A percentile compares a stretch with the other conserved stretches of the same genome.
Evolutionary conservation across 2,329 filamentous ascomycete genomes (phyloP).

Genomic region (Fusarium staphyleae): DNA sequence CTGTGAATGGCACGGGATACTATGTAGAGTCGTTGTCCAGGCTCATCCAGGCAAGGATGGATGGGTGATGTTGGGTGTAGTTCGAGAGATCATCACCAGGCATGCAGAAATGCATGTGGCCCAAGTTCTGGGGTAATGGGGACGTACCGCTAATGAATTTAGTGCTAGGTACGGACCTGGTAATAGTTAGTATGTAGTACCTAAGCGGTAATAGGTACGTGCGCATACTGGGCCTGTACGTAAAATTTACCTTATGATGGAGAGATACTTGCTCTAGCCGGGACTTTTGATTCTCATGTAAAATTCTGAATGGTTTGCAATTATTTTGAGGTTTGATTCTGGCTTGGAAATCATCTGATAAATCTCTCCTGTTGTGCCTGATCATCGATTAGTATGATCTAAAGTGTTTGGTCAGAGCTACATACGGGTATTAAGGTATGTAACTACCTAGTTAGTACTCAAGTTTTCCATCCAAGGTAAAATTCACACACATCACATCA

Average conservation of each 20-base stretch:
- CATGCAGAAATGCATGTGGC: conserved; percentile 27
- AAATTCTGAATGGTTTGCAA: no score
- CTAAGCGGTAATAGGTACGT: conserved; percentile 1
- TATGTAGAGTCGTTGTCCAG: background rate
- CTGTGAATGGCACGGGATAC: conserved; percentile 5
- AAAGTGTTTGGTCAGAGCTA: no score
- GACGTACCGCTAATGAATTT: conserved; percentile 7
- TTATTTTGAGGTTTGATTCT: no score
- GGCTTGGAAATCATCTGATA: no score
- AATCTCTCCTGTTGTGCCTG: no score
- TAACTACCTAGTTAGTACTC: no score
- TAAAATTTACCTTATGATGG: background rate
- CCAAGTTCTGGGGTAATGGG: conserved; percentile 21
- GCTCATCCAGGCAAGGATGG: conserved; percentile 12
- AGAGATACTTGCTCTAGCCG: no score
- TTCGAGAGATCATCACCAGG: conserved; percentile 20
- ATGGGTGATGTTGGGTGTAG: conserved; percentile 17
- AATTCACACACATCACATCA: conserved; percentile 6
- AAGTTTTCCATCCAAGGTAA: no score
- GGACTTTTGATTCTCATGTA: no score
- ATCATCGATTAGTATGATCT: no score
- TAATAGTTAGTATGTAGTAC: no score
- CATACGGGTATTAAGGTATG: no score
- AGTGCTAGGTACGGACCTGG: conserved; percentile 13
- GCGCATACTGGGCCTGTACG: background rate